Conservation (phyloP, 306 rosid genomes). For the Clitoria ternatea region DNA sequence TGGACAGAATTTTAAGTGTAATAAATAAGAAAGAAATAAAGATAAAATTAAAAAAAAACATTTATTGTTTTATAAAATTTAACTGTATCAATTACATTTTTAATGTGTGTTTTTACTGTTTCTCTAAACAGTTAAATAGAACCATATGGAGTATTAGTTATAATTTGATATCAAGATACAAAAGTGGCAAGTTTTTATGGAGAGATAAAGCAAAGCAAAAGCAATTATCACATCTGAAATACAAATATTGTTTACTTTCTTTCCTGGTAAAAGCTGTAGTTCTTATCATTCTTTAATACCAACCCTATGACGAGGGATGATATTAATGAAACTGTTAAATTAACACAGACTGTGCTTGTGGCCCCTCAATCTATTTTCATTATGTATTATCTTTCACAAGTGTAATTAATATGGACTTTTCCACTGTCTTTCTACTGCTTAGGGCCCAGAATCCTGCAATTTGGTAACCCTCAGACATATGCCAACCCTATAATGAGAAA, state of each 20-base stretch:
- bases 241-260: neutral
- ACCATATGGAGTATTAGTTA: no score
- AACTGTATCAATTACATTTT: no score
- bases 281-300: neutral
- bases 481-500: slow-evolving; percentile 39
- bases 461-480: slow-evolving; percentile 57
- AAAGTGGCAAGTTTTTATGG: neutral
- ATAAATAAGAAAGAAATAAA: no score
- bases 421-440: slow-evolving; percentile 13
- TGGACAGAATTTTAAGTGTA: no score
- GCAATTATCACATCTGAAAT: neutral
- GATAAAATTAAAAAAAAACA: no score
- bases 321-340: neutral
- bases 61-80: no score
- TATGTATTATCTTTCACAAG: neutral
- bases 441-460: slow-evolving; percentile 86
- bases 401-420: slow-evolving; percentile 9
- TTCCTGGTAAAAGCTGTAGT: neutral
- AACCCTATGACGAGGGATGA: neutral
- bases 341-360: neutral
- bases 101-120: no score
- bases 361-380: neutral
- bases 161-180: no score
- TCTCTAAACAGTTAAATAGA: no score
- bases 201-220: neutral